Evolutionary conservation across 2,329 filamentous ascomycete species (phyloP), one percentile per base, ranked within the genome.

Genomic region (Diplodia intermedia): DNA sequence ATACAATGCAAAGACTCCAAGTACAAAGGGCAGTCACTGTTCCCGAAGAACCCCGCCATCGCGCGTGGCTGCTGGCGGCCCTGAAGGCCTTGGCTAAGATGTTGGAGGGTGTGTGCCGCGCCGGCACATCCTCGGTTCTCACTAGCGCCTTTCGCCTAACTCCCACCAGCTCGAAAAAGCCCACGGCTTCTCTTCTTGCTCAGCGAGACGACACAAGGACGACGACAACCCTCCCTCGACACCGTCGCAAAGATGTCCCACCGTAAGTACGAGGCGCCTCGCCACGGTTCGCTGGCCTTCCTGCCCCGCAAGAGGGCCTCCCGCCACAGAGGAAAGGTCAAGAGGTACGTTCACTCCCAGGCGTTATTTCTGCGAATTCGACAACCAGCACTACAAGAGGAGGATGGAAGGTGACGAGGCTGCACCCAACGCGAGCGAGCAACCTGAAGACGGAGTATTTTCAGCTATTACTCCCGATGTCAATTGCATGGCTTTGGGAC

Each of bases 301-400:
- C 78, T 84, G 79, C 83, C 83, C 72, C 81, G 83, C 72, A 97
- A 97, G 93, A 91, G 94, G 82, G 93, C 93, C 79, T 88, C 93
- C 83, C 89, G 94, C 80, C 94, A 98, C 86, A 88, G 94, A 79
- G 94, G 94, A 84, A 97, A 97, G 89, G 94, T 97, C 83, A 97
- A 97, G 93, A 93, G 91, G 93, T 97, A 87, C 89, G 89, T 88
- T 69, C 56, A 62, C 26, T 67, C 57, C 43, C 23, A n/a, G 20
- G n/a, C 49, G 33, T 26, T 20, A 23, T 47, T 52, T 60, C 47
- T 33, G 31, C 65, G 53, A 67, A 71, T 69, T 66, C 52, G 53
- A 66, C 55, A 18, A 52, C 53, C 53, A 12, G 65, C 52, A 60
- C 54, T 26, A 31, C 36, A 60, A 50, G 29, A 54, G 43, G 65